Base-by-base conservation (phyloP, 1,284 basidiomycete species). In the Caloboletus firmus region DNA sequence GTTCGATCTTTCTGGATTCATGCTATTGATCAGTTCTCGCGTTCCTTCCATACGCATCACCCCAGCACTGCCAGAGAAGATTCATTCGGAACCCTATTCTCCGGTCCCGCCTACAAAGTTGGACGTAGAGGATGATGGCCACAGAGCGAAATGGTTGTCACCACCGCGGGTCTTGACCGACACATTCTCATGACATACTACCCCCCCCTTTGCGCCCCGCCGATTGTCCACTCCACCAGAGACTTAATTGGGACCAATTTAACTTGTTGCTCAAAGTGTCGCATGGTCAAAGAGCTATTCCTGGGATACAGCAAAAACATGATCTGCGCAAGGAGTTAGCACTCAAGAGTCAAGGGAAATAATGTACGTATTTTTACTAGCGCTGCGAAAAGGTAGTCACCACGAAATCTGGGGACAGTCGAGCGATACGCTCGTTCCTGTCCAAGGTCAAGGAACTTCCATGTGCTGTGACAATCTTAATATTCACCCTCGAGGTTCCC, bases 311-410 rank as follows among this genome's bases (percentile, higher is more conserved):
- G 71, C 81, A 74, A 62, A 69, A 72, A 32, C 74, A 75, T 24
- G 81, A 86, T 72, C 78, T 91, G 53, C 82, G 85, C 59, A 88
- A 84, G 72, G 85, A 90, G 70, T 81, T 89, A 48, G 84, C 85
- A 17, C 70, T 87, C 56, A 88, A 85, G 70, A 79, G 77, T 45
- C 87, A 90, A 72, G 83, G 79, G 74, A 90, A 87, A 75, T 86
- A 90, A 70, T 72, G 89, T 91, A 68, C 57, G 83, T 59, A 12
- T 36, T 46, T 49, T 22, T 43, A 18, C 7, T 20, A 4, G 15
- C 24, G 5, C 4, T 35, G 17, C 28, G 40, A 40, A 50, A 12
- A 4, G 24, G 49, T 39, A 17, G 6, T 55, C 28, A 44, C 41
- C 6, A 17, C 22, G 18, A 30, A 49, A 35, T 54, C 49, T 24